Evolutionary conservation across 768 basidiomycete species (phyloP).

Genomic region (Amanita subjunquillea): DNA sequence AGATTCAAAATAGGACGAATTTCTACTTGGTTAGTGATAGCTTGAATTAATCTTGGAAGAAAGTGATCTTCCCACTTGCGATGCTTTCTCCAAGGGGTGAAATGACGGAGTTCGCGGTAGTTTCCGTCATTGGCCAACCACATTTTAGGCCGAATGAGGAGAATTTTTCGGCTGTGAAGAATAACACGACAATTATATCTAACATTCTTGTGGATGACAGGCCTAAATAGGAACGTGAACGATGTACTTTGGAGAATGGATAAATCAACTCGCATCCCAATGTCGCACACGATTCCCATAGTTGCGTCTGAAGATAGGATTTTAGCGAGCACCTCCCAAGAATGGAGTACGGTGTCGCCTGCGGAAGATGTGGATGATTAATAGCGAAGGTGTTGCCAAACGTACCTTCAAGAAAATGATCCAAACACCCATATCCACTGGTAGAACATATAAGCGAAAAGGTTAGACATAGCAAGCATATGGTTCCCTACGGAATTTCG

Average conservation of each 20-base stretch:
- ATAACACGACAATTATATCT: slow-evolving; percentile 96
- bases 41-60: slow-evolving; percentile 81
- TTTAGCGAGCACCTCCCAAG: slow-evolving; percentile 96
- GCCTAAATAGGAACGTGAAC: slow-evolving; percentile 43
- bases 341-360: slow-evolving; percentile 96
- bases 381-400: not conserved
- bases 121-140: slow-evolving; percentile 99
- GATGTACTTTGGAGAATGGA: not conserved
- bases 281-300: slow-evolving; percentile 85
- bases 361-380: slow-evolving; percentile 5
- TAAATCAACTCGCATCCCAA: slow-evolving; percentile 71
- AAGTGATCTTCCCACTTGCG: slow-evolving; percentile 86
- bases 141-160: slow-evolving; percentile 98
- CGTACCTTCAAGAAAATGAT: slow-evolving; percentile 93
- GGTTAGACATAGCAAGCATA: not conserved
- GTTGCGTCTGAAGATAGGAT: slow-evolving; percentile 74
- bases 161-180: slow-evolving; percentile 74
- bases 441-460: not conserved
- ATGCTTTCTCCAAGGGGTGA: slow-evolving; percentile 92
- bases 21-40: slow-evolving; percentile 77
- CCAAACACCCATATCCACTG: slow-evolving; percentile 95
- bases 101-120: slow-evolving; percentile 83
- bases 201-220: slow-evolving; percentile 94
- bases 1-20: not conserved
- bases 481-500: slow-evolving; percentile 72